Conservation (phyloP, 1,284 basidiomycete genomes). For the Phellinidium pouzarii region DNA sequence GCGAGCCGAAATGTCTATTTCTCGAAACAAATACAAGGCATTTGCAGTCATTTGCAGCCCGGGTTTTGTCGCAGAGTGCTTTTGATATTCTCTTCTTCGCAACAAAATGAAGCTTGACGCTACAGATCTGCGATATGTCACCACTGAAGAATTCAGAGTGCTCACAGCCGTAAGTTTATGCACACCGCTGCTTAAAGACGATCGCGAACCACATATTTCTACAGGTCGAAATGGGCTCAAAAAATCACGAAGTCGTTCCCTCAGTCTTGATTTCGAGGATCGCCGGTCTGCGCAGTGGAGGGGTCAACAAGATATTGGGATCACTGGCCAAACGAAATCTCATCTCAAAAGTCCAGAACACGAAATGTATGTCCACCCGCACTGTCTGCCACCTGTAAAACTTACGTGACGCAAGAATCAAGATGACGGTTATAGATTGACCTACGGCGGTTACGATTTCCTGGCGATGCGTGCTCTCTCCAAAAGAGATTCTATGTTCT, state of each 20-base stretch:
- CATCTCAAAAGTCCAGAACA: slow-evolving; percentile 84
- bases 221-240: slow-evolving; percentile 95
- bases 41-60: too few species aligned
- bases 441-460: slow-evolving; percentile 97
- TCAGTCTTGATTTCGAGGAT: slow-evolving; percentile 86
- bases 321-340: slow-evolving; percentile 88
- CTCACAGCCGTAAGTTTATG: slow-evolving; percentile 74
- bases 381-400: not conserved
- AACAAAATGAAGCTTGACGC: slow-evolving; percentile 85
- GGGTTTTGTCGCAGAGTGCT: not conserved
- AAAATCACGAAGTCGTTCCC: slow-evolving; percentile 96
- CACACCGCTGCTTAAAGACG: slow-evolving; percentile 1
- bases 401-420: slow-evolving; percentile 12
- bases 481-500: slow-evolving; percentile 79
- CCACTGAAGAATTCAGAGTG: slow-evolving; percentile 90
- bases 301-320: slow-evolving; percentile 89
- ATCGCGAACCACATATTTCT: slow-evolving; percentile 1
- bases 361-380: slow-evolving; percentile 62
- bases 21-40: too few species aligned
- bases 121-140: slow-evolving; percentile 90
- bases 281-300: slow-evolving; percentile 84
- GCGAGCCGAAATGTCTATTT: too few species aligned
- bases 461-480: slow-evolving; percentile 91
- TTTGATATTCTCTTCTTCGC: not conserved
- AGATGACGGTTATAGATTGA: slow-evolving; percentile 97